These are phyloP conservation scores for Cladochytrium replicatum DNA, from an alignment of 192 early-diverging fungal genomes.

Conservation along the genomic window DNA sequence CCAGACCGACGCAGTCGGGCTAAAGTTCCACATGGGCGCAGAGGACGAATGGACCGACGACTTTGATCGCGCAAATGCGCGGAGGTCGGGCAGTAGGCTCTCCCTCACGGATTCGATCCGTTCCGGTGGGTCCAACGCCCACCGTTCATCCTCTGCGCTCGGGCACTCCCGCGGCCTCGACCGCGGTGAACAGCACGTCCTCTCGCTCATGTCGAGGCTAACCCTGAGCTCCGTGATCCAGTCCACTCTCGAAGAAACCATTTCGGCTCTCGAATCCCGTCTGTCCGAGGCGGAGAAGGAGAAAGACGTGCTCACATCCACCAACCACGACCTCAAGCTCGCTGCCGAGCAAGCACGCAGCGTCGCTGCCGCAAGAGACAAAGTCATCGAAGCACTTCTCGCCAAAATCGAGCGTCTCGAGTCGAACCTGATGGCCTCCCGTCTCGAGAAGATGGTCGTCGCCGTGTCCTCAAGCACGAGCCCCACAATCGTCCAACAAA, in stretches of 20 bases:
- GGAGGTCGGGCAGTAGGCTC: too few relatives aligned
- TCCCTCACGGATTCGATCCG: too few relatives aligned
- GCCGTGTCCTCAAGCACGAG: too few relatives aligned
- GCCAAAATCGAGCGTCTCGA: slow-evolving; percentile 5
- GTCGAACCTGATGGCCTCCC: too few relatives aligned
- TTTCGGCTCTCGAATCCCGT: slow-evolving; percentile 7
- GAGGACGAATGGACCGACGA: too few relatives aligned
- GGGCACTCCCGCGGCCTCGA: too few relatives aligned
- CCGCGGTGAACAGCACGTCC: background rate
- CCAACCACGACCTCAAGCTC: slow-evolving; percentile 4
- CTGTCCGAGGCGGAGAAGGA: background rate
- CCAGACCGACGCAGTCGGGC: slow-evolving; percentile 10
- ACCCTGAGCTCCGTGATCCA: slow-evolving; percentile 11
- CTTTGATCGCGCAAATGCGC: too few relatives aligned
- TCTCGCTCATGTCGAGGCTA: slow-evolving; percentile 4
- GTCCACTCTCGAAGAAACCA: slow-evolving; percentile 14
- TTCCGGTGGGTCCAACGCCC: too few relatives aligned
- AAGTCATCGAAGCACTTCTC: slow-evolving; percentile 11
- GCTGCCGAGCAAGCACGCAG: slow-evolving; percentile 2
- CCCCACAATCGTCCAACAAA: too few relatives aligned
- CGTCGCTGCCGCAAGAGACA: slow-evolving; percentile 2
- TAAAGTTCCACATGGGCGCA: too few relatives aligned
- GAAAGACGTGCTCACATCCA: background rate
- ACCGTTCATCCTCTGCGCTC: too few relatives aligned
- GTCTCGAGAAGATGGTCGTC: too few relatives aligned